A percentile compares a stretch with the other conserved stretches of the same genome.
phyloP scores from a whole-genome alignment of 352 stramenopile species.

The Globisporangium rhizosaccharum region DNA sequence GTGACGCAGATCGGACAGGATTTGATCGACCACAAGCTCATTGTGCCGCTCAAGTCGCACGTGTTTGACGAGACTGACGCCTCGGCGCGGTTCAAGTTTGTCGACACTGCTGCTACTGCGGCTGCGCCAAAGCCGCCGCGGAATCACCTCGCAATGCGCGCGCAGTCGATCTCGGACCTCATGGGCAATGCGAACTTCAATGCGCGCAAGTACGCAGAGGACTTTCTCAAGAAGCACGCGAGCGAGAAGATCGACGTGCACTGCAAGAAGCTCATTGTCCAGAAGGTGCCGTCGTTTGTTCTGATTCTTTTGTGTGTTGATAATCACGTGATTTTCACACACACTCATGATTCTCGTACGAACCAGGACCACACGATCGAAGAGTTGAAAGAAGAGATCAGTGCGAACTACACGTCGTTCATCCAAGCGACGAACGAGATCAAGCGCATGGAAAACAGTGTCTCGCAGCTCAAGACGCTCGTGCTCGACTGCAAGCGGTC shows the following conservation, averaged over 20 bases:
- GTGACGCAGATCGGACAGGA: constrained; percentile 56
- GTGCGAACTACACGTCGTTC: constrained; percentile 76
- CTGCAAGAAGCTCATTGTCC: constrained; percentile 63
- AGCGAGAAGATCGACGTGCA: constrained; percentile 73
- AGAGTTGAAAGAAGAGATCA: constrained; percentile 80
- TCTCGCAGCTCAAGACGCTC: constrained; percentile 71
- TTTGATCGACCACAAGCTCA: constrained; percentile 63
- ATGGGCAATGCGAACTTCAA: constrained; percentile 71
- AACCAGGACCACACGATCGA: constrained; percentile 76
- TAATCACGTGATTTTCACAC: neutral
- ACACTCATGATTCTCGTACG: too few species aligned
- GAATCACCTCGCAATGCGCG: constrained; percentile 61
- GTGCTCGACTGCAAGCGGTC: constrained; percentile 74
- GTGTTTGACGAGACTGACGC: constrained; percentile 58
- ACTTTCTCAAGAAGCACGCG: constrained; percentile 71
- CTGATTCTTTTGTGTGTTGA: neutral
- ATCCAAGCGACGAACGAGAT: constrained; percentile 68
- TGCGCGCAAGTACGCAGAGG: constrained; percentile 65
- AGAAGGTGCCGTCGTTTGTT: constrained; percentile 36
- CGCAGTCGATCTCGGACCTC: constrained; percentile 72
- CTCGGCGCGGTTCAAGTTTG: constrained; percentile 53
- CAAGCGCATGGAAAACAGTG: constrained; percentile 82
- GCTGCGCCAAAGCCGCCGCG: constrained; percentile 45
- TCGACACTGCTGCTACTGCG: constrained; percentile 33
- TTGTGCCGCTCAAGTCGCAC: constrained; percentile 73